Base-by-base conservation (phyloP, 352 stramenopile species). In the Phytopythium cucurbitacearum region DNA sequence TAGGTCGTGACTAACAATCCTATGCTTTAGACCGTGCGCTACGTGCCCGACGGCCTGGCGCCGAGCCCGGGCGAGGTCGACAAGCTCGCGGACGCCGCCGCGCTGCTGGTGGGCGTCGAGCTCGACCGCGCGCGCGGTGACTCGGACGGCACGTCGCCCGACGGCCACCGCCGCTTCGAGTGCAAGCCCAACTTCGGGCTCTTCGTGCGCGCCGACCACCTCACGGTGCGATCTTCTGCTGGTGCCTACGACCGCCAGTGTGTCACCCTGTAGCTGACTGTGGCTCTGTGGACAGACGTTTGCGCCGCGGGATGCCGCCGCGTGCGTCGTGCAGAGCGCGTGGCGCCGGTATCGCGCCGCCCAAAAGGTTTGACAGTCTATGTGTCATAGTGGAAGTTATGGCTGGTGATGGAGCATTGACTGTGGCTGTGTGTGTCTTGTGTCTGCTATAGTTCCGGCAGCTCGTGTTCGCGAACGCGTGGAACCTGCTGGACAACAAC, bases 401-500 rank as follows among this genome's bases (percentile, higher is more conserved):
- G 36, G 7, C n/a, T 6, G 39, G 4, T 48, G 13, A 11, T 21
- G 16, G 8, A 28, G 45, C 9, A 37, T 3, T 33, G n/a, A 15
- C 33, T 28, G 44, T 15, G 6, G 43, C 11, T 45, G 10, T n/a
- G 11, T 13, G 4, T n/a, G 15, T 13, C 10, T 7, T 32, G 9
- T 32, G 44, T 13, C 36, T 21, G 34, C n/a, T 28, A 28, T 59
- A 89, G 76, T 94, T 94, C 62, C 83, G 77, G 12, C 77, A 79
- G 48, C 67, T 93, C 1, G 77, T 94, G 52, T 87, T 80, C 37
- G 88, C 82, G 34, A 69, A 89, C 54, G 85, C 87, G 45, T 96
- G 85, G 85, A 96, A 96, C 64, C 53, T 95, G 51, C 62, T 96
- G 41, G 87, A 96, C 61, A 96, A 95, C 66, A 91, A 89, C 42